Conservation (phyloP, 2,329 filamentous ascomycete species). For the Hymenoscyphus fructigenus region DNA sequence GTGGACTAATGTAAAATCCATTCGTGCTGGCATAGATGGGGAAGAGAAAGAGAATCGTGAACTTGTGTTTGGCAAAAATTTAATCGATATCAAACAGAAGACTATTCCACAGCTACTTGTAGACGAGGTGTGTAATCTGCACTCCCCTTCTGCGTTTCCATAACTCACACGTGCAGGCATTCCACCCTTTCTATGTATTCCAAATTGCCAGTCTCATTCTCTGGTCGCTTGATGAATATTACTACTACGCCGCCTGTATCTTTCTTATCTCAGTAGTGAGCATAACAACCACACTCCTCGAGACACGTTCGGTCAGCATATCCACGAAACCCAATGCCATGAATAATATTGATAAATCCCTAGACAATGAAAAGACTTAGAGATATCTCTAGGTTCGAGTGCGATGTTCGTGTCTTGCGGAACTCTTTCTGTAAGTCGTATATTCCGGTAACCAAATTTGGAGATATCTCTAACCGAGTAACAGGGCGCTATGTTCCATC, state of each 20-base stretch:
- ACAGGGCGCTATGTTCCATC: slow-evolving; percentile 81
- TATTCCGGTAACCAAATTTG: neutral
- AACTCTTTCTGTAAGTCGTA: slow-evolving; percentile 79
- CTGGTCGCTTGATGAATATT: slow-evolving; percentile 96
- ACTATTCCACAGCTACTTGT: slow-evolving; percentile 77
- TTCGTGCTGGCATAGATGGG: slow-evolving; percentile 78
- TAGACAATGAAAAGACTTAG: slow-evolving; percentile 85
- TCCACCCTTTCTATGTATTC: slow-evolving; percentile 98
- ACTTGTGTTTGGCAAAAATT: slow-evolving; percentile 82
- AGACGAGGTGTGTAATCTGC: slow-evolving; percentile 65
- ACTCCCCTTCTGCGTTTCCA: slow-evolving; percentile 6
- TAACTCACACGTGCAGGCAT: slow-evolving; percentile 55
- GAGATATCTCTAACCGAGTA: slow-evolving; percentile 13
- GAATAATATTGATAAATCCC: slow-evolving; percentile 8
- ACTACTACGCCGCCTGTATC: slow-evolving; percentile 95
- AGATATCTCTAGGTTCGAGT: slow-evolving; percentile 93
- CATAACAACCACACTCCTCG: slow-evolving; percentile 83
- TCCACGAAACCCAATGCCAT: slow-evolving; percentile 12
- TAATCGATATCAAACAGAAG: slow-evolving; percentile 93
- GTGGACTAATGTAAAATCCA: slow-evolving; percentile 75
- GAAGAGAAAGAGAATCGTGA: slow-evolving; percentile 85
- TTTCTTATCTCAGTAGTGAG: slow-evolving; percentile 93
- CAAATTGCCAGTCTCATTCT: slow-evolving; percentile 91
- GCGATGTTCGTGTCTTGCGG: slow-evolving; percentile 87
- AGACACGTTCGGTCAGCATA: slow-evolving; percentile 72